Evolutionary conservation across 306 rosid genomes (phyloP), one percentile per base, ranked within the genome.

Genomic region (Ceratonia siliqua): DNA sequence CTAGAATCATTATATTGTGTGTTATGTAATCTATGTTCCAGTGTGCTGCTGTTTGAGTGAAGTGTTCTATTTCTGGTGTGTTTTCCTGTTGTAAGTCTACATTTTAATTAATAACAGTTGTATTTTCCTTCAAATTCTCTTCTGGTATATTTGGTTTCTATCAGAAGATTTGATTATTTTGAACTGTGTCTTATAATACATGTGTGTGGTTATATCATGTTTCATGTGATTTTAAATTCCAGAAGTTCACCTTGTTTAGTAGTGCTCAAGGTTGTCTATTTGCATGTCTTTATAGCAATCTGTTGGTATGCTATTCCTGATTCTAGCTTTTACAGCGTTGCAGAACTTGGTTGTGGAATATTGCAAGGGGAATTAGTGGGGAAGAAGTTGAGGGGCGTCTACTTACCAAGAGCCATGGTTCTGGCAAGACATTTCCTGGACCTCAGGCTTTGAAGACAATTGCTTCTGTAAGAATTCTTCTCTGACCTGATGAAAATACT

Each of bases 291-390:
- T 62, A 21, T 61, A 68, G 57, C 54, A 71, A 63, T 70, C 8
- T 76, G 72, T 70, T 14, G 15, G 67, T 54, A 70, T 80, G 45
- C 56, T 36, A 55, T 76, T 70, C 73, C 82, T 76, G 58, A 82
- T 81, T 64, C 68, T 21, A 72, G 61, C 74, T 32, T 73, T 83
- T 78, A 58, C 81, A 82, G 84, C 62, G 43, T 62, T 81, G 73
- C 87, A 94, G 98, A 64, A 84, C 93, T 79, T 94, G 98, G 98
- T 83, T 94, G 86, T 94, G 98, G 97, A 91, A 91, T 82, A 88
- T 88, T 87, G 91, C 98, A 9, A 84, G 98, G 82, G 98, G 98
- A 79, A 80, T 87, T 68, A 87, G 73, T 15, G 97, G 97, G 66
- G 98, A 94, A 75, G 96, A 89, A 88, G 98, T 94, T 81, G 86